phyloP scores from a whole-genome alignment of 257 asterid genomes.

The Catharanthus roseus region DNA sequence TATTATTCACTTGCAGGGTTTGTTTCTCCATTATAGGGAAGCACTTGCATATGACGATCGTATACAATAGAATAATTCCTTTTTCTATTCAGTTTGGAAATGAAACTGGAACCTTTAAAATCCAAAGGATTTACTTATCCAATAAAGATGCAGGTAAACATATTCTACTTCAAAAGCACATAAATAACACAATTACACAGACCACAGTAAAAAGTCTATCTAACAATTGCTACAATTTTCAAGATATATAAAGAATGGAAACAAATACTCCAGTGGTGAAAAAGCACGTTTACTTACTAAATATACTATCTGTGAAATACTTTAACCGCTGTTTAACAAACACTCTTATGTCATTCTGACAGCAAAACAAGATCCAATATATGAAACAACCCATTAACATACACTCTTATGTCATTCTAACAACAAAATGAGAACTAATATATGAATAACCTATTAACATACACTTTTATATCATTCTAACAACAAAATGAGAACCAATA shows the following conservation, averaged over 20 bases:
- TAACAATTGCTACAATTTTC: background rate
- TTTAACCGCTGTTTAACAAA: background rate
- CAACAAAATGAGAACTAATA: too few species aligned
- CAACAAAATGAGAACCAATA: too few species aligned
- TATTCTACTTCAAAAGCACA: background rate
- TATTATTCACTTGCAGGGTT: background rate
- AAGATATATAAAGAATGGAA: background rate
- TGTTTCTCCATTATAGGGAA: background rate
- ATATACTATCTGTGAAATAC: background rate
- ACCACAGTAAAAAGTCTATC: background rate
- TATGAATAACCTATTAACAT: too few species aligned
- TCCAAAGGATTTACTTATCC: background rate
- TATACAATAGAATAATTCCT: background rate
- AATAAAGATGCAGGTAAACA: background rate
- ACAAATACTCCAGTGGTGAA: background rate
- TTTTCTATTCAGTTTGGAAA: background rate
- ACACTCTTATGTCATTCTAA: too few species aligned
- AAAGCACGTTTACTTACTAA: background rate
- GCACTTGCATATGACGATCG: background rate
- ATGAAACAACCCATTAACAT: background rate
- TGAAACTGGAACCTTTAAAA: background rate
- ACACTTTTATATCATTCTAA: too few species aligned
- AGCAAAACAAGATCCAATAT: background rate
- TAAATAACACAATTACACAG: background rate
- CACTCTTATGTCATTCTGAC: background rate